Evolutionary conservation across 2,329 filamentous ascomycete genomes (phyloP), one percentile per base, ranked within the genome.

Genomic region (Daldinia eschscholtzii): DNA sequence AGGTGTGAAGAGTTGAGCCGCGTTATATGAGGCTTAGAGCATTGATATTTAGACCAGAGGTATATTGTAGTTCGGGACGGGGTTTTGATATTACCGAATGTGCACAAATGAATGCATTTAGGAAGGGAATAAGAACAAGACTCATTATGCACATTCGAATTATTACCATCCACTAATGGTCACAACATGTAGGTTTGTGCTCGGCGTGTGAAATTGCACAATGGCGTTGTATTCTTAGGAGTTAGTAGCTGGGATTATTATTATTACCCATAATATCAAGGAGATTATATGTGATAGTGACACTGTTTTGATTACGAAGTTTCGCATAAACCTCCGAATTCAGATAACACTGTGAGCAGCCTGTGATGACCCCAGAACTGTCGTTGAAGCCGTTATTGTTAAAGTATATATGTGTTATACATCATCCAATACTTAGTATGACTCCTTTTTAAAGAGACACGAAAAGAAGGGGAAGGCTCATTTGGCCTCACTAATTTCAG

Each of bases 21-120:
- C 26, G 26, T 33, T 52, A 33, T 52, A 2, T 30, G n/a, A 33
- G 46, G 15, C 26, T 26, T 52, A 30, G 13, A 15, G 15, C 26
- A 30, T 18, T n/a, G 10, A 7, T 26, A 52, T 52, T 52, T 7
- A 33, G 10, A 1, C 6, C 0, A 2, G 26, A 18, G 12, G 15
- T 52, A 52, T 3, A 52, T 52, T 18, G 26, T 33, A 30, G 6
- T 33, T 6, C 26, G 46, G 46, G 46, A 30, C 46, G 46, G 46
- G 46, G 33, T 33, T 52, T 52, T 12, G 46, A 33, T 52, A 6
- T 18, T 26, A 33, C 46, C 46, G 46, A 52, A 52, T 33, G 46
- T 52, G 46, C 46, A 52, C 46, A 52, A 52, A 30, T 52, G 46
- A 33, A 52, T 33, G 46, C 7, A 52, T 18, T 4, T 18, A 12